Evolutionary conservation across 208 protist species (phyloP).

Genomic region (Trypanosoma boissoni): DNA sequence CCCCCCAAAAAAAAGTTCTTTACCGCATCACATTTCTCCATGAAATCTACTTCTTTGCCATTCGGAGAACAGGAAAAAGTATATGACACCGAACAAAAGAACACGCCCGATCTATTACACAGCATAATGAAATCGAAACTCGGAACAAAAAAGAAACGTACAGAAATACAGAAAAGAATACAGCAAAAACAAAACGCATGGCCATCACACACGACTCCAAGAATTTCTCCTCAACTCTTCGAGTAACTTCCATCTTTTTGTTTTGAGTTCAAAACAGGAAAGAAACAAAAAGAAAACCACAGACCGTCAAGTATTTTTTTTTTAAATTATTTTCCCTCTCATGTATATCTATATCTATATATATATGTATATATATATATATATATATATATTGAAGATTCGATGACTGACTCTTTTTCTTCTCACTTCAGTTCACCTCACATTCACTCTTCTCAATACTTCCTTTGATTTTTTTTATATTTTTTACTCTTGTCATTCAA

Average conservation of each 20-base stretch:
- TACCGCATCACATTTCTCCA: too few relatives aligned
- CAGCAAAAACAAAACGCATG: background rate
- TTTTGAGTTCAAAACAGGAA: conserved; percentile 1
- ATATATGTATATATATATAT: conserved; percentile 18
- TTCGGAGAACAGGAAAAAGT: too few relatives aligned
- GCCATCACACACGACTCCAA: conserved; percentile 8
- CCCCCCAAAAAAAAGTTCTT: too few relatives aligned
- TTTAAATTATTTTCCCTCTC: conserved; percentile 3
- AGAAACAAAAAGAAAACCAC: conserved; percentile 1
- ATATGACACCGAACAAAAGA: too few relatives aligned
- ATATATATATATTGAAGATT: background rate
- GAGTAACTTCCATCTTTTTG: background rate
- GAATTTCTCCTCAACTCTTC: conserved; percentile 7
- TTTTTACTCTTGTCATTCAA: background rate
- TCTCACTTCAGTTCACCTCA: too few relatives aligned
- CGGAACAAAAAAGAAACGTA: background rate
- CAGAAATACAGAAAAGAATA: conserved; percentile 2
- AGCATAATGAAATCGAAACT: background rate
- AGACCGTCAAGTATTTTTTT: background rate
- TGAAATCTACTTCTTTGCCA: too few relatives aligned
- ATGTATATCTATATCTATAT: background rate
- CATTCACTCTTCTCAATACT: background rate
- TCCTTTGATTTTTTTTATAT: background rate
- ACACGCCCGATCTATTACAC: too few relatives aligned
- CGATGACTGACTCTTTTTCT: background rate